phyloP scores from a whole-genome alignment of 2,329 filamentous ascomycete species.

The Cladosporium sp. region DNA sequence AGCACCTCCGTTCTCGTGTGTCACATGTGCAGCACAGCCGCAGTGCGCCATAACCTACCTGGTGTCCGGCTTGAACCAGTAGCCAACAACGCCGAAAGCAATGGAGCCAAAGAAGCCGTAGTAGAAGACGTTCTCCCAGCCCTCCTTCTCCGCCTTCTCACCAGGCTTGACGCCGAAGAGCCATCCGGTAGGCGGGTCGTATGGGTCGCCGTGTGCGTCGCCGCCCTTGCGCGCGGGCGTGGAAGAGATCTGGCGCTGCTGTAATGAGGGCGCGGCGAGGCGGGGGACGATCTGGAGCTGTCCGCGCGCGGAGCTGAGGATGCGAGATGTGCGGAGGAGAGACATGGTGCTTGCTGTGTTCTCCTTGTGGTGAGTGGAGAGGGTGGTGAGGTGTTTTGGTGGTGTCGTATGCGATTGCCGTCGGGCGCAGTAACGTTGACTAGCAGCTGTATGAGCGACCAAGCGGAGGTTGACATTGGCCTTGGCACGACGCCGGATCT shows the following conservation, averaged over 20 bases:
- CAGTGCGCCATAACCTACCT: slow-evolving; percentile 66
- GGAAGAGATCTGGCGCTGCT: slow-evolving; percentile 35
- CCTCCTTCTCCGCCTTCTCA: slow-evolving; percentile 93
- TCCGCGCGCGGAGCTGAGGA: slow-evolving; percentile 34
- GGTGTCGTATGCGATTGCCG: slow-evolving; percentile 6
- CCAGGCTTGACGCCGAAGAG: slow-evolving; percentile 92
- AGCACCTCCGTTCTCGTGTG: slow-evolving; percentile 1
- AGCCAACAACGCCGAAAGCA: slow-evolving; percentile 71
- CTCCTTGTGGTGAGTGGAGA: slow-evolving; percentile 16
- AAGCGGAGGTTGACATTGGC: slow-evolving; percentile 12
- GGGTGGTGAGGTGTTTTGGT: slow-evolving; percentile 8
- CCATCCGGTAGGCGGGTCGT: slow-evolving; percentile 88
- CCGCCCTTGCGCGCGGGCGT: slow-evolving; percentile 39
- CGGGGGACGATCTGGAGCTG: slow-evolving; percentile 36
- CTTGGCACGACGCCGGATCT: slow-evolving; percentile 8
- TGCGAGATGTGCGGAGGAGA: slow-evolving; percentile 25
- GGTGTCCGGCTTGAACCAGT: slow-evolving; percentile 97
- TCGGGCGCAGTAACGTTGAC: slow-evolving; percentile 6
- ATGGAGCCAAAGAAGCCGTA: slow-evolving; percentile 82
- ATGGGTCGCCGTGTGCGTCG: slow-evolving; percentile 75
- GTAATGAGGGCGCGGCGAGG: slow-evolving; percentile 26
- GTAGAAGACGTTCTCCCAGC: slow-evolving; percentile 87
- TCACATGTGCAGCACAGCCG: background rate
- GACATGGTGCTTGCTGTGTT: slow-evolving; percentile 10
- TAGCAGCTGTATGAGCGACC: slow-evolving; percentile 16